Conservation (phyloP, 192 early-diverging fungal species). For the Geranomyces michiganensis region DNA sequence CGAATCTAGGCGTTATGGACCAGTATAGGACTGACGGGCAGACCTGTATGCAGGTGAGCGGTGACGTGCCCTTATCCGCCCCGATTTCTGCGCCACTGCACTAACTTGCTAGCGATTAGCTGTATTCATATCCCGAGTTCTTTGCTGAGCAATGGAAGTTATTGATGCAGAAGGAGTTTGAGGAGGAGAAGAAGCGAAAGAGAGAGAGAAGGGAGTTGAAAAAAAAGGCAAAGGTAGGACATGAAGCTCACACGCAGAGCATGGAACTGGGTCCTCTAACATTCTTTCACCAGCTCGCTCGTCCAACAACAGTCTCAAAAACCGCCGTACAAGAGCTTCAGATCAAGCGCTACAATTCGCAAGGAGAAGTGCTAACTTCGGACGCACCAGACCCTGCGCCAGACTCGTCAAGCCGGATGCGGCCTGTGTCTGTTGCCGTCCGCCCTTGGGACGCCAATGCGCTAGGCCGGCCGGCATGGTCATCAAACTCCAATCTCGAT, state of each 20-base stretch:
- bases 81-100: background rate
- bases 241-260: background rate
- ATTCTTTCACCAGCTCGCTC: constrained; percentile 11
- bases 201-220: constrained; percentile 28
- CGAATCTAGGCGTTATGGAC: constrained; percentile 44
- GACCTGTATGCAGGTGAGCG: constrained; percentile 36
- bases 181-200: constrained; percentile 32
- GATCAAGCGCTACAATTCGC: constrained; percentile 47
- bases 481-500: background rate
- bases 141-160: constrained; percentile 56
- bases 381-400: constrained; percentile 8
- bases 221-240: constrained; percentile 40
- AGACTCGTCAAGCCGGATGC: background rate
- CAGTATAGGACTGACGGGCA: constrained; percentile 45
- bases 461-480: background rate
- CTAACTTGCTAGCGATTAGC: constrained; percentile 11
- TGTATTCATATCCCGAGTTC: constrained; percentile 55
- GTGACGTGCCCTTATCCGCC: background rate
- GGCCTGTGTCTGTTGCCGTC: constrained; percentile 5
- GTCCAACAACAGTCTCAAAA: constrained; percentile 14
- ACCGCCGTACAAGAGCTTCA: constrained; percentile 37
- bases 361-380: constrained; percentile 40
- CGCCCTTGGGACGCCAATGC: constrained; percentile 8
- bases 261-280: background rate
- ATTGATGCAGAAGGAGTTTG: constrained; percentile 41